Base-by-base conservation (phyloP, 495 filamentous ascomycete genomes). In the Lasiosphaeria hispida region DNA sequence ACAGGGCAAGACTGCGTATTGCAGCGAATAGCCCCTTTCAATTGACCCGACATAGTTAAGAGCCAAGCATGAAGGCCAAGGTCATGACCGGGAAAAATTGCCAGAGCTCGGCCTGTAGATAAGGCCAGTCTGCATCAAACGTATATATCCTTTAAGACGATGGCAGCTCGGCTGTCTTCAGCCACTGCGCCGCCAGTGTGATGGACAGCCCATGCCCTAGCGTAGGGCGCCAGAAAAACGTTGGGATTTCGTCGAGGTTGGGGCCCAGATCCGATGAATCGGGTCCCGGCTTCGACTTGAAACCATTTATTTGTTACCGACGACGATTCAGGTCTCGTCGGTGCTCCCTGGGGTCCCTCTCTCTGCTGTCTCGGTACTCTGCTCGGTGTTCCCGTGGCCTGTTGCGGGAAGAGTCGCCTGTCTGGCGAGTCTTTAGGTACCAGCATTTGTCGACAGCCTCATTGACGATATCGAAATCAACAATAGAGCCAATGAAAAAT, bases 381-480 rank as follows among this genome's bases (percentile, higher is more conserved):
- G 10, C 42, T 10, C 30, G 45, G 11, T 41, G 10, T 33, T 19
- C 39, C 37, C 17, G 10, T 55, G 44, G 44, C 23, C 44, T 41
- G 40, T 56, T 36, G 10, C 18, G 15, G 10, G 34, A 6, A 3
- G 13, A 3, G 10, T 11, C 52, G n/a, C 15, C 30, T 5, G 51
- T 43, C 40, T 69, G 49, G 41, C 64, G 69, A 61, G 64, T 55
- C 62, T 81, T 73, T n/a, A 71, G 58, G 39, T 55, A 36, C 76
- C 76, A 80, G 61, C 76, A 80, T n/a, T 64, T 44, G 53, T 79
- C 67, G 30, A 79, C 75, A 4, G 77, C 76, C 4, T 59, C 55
- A 19, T 51, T 55, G 38, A 79, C 76, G 23, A 69, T 60, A 0
- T 75, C 55, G 33, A 53, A 77, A 67, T 71, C 66, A 4, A 54